Percentiles rank a stretch among this genome's conserved stretches.
Conservation (phyloP, 164 flowering plant species). For the Malania oleifera region DNA sequence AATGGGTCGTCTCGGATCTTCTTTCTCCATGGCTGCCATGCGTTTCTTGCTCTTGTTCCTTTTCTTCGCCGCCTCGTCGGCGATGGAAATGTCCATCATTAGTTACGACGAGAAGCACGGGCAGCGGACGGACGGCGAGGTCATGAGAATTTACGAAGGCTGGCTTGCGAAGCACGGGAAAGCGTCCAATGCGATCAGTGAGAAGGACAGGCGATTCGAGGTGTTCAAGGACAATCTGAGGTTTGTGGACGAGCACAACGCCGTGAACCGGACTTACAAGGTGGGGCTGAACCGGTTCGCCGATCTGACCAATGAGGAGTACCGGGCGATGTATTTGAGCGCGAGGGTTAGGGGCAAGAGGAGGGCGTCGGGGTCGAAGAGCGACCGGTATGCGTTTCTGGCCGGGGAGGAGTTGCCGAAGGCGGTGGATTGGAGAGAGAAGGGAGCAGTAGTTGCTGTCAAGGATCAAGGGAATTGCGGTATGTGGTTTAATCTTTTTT, state of each 20-base stretch:
- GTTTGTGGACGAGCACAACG: conserved; percentile 39
- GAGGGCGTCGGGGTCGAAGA: conserved; percentile 10
- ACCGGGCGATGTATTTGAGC: conserved; percentile 26
- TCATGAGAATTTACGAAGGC: conserved; percentile 25
- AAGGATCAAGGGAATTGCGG: conserved; percentile 51
- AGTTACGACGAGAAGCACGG: conserved; percentile 17
- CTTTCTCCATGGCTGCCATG: not conserved
- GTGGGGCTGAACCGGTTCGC: conserved; percentile 41
- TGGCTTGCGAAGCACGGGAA: conserved; percentile 39
- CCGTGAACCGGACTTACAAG: conserved; percentile 19
- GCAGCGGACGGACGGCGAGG: conserved; percentile 16
- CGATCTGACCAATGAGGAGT: conserved; percentile 41
- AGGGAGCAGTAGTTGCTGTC: conserved; percentile 39
- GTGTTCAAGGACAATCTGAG: conserved; percentile 41
- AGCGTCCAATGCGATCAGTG: conserved; percentile 34
- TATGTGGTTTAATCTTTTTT: conserved; percentile 7
- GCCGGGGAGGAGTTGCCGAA: conserved; percentile 34
- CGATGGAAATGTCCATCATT: conserved; percentile 29
- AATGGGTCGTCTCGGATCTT: conserved; percentile 3
- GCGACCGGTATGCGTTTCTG: conserved; percentile 23
- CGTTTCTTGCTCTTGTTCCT: conserved; percentile 2
- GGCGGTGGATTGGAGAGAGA: conserved; percentile 35
- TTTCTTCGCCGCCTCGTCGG: not conserved
- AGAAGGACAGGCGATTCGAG: conserved; percentile 39
- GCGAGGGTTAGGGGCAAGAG: conserved; percentile 13